Base-by-base conservation (phyloP, 352 stramenopile species). In the Aphanomyces stellatus region DNA sequence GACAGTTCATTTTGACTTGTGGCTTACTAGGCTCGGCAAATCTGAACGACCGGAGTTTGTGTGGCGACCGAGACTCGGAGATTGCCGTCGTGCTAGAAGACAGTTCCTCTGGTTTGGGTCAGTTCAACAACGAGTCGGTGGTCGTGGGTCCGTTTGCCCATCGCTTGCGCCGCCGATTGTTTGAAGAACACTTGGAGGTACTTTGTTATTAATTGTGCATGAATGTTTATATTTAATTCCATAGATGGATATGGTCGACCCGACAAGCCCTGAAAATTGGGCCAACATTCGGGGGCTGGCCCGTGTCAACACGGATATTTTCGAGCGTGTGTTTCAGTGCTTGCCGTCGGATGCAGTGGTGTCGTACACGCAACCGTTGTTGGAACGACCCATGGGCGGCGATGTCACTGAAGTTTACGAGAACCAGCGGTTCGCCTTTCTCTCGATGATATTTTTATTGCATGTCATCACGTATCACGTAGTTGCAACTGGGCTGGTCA, bases 21-120 rank as follows among this genome's bases (percentile, higher is more conserved):
- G 15, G 25, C 15, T 56, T 8, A 3, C 17, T 51, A 67, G 63
- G 63, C 25, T 70, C 62, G 24, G 69, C 69, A 43, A 74, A 74
- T 49, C 30, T 74, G 42, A 74, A 74, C 37, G 69, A 74, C 25
- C 69, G 69, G 17, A 71, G 53, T 31, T 60, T 73, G 66, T 60
- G 46, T n/a, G 69, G 69, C 15, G 57, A 69, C 37, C 65, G 69
- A 17, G 69, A 74, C 62, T 74, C 69, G 27, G 69, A 74, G 40
- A 72, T 74, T 48, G 69, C 65, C 0, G 65, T 72, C 24, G 68
- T 72, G 0, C n/a, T 72, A 2, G 56, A 72, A 22, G 68, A 72
- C 42, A 55, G 48, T 19, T 51, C 72, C 30, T 43, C 70, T 6
- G 51, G 43, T 11, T 17, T 40, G 19, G 60, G 19, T 17, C 11